Conservation (phyloP, 345 rosid genomes). For the Eucalyptus curtisii region DNA sequence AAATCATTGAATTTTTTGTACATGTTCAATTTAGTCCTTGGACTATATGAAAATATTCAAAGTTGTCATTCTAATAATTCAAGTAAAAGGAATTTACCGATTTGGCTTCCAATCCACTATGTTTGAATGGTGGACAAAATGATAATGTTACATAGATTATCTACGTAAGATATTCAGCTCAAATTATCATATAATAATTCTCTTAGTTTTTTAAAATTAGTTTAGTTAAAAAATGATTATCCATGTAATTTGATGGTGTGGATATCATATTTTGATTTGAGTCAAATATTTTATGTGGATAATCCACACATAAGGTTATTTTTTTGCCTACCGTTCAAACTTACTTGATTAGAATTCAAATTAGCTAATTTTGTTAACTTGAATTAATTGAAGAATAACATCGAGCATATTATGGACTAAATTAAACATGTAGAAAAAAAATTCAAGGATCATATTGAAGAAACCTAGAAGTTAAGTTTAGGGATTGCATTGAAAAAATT, state of each 20-base stretch:
- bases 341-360: neutral
- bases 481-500: fast-evolving
- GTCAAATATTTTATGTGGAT: fast-evolving
- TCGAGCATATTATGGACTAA: neutral
- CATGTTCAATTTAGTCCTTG: neutral
- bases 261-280: neutral
- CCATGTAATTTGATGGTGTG: neutral
- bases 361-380: fast-evolving
- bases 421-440: neutral
- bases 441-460: fast-evolving
- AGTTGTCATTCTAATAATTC: neutral
- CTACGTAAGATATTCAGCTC: neutral
- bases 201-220: too few species aligned
- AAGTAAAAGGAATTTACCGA: fast-evolving
- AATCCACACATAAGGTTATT: neutral
- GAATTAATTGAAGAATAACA: neutral
- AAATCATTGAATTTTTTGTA: neutral
- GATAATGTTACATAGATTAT: neutral
- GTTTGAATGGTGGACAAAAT: fast-evolving
- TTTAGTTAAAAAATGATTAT: neutral
- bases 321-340: neutral
- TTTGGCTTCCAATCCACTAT: neutral
- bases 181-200: neutral
- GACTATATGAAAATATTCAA: neutral
- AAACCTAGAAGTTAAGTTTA: neutral